phyloP scores from a whole-genome alignment of 225 moss, liverwort and hornwort species.

The Bryoerythrophyllum caledonicum region DNA sequence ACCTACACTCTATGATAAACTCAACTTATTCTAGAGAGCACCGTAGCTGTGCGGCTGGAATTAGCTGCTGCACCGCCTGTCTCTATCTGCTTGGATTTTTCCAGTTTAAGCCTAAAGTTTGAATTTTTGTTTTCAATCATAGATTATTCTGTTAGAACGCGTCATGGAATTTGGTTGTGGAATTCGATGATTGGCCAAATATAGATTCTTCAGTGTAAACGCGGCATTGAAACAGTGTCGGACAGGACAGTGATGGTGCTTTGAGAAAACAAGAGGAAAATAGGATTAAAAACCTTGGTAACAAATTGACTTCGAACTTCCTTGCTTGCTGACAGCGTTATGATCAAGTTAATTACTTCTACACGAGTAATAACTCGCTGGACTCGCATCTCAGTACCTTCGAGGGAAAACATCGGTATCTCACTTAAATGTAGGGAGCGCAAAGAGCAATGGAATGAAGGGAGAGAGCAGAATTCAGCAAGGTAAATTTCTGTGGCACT shows the following conservation, averaged over 20 bases:
- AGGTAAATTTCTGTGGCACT: not conserved
- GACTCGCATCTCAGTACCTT: not conserved
- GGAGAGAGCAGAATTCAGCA: too few species aligned
- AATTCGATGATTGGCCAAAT: not conserved
- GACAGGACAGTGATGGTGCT: too few species aligned
- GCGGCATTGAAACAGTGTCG: not conserved
- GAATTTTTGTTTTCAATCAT: not conserved
- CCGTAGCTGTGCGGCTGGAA: not conserved
- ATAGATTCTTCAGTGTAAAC: not conserved
- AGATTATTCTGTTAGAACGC: not conserved
- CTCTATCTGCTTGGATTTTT: not conserved
- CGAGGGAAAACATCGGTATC: not conserved
- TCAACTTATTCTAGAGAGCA: not conserved
- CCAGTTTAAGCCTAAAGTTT: not conserved
- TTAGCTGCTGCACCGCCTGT: constrained; percentile 1
- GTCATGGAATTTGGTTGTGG: not conserved
- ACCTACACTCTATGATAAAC: not conserved
- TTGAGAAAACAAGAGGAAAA: too few species aligned
- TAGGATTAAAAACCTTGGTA: too few species aligned
- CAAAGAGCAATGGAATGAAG: too few species aligned
- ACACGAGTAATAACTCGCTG: not conserved
- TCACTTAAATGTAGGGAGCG: not conserved
- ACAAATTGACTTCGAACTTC: too few species aligned
- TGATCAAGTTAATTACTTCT: not conserved
- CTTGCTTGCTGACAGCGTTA: not conserved